Conservation (phyloP, 495 filamentous ascomycete species). For the Cercophora samala region DNA sequence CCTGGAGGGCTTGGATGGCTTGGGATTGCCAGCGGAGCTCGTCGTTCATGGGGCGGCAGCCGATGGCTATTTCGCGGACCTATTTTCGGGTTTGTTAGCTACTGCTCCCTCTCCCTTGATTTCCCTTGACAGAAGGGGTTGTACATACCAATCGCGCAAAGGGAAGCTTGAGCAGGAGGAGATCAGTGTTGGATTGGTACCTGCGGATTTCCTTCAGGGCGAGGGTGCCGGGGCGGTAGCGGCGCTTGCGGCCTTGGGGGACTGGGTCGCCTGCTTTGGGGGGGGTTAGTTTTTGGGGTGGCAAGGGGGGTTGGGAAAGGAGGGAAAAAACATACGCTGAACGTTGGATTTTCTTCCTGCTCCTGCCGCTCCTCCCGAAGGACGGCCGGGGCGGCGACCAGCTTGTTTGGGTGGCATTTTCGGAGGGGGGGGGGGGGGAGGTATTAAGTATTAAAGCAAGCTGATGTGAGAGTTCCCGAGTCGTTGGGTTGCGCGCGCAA, state of each 20-base stretch:
- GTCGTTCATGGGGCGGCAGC: conserved; percentile 50
- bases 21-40: conserved; percentile 85
- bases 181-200: conserved; percentile 78
- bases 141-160: conserved; percentile 75
- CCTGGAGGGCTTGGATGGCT: conserved; percentile 84
- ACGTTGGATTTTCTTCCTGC: conserved; percentile 15
- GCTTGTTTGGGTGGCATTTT: conserved; percentile 17
- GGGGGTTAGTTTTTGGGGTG: not conserved
- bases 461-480: no score
- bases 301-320: not conserved
- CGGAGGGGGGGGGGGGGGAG: not conserved
- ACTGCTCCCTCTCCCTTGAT: not conserved
- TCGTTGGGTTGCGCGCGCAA: no score
- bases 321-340: conserved; percentile 26
- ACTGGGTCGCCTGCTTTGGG: conserved; percentile 66
- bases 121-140: not conserved
- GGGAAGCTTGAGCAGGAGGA: conserved; percentile 76
- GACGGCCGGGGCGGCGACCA: conserved; percentile 1
- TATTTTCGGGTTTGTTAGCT: conserved; percentile 27
- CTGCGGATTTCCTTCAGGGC: conserved; percentile 82
- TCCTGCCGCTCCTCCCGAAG: conserved; percentile 3
- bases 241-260: conserved; percentile 57
- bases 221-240: conserved; percentile 81
- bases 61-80: conserved; percentile 80
- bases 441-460: not conserved